Conservation (phyloP, 192 early-diverging fungal species). For the Rhizophagus sp. region DNA sequence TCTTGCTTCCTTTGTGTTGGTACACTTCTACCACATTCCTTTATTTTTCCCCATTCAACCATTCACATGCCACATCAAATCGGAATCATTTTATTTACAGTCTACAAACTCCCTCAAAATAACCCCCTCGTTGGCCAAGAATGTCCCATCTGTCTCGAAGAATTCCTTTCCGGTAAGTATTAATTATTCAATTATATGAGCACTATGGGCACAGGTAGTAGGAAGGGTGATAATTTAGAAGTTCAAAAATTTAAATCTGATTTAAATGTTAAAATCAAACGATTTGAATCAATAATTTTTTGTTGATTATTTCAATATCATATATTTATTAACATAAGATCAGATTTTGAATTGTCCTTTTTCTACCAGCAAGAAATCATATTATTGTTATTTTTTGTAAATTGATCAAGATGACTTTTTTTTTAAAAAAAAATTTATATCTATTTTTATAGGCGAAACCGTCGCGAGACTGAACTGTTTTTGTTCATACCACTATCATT, state of each 20-base stretch:
- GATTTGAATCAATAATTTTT: no score
- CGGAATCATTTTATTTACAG: slow-evolving; percentile 31
- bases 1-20: slow-evolving; percentile 14
- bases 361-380: background rate
- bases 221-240: no score
- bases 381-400: slow-evolving; percentile 12
- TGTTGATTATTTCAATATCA: no score
- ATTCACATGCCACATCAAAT: background rate
- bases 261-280: no score
- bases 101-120: slow-evolving; percentile 59
- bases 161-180: slow-evolving; percentile 70
- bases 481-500: slow-evolving; percentile 85
- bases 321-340: no score
- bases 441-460: slow-evolving; percentile 52
- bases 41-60: background rate
- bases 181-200: background rate
- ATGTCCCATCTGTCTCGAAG: slow-evolving; percentile 95
- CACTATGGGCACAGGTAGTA: no score
- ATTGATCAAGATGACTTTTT: no score
- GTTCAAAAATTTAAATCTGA: no score
- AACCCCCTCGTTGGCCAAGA: slow-evolving; percentile 72
- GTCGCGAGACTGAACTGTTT: slow-evolving; percentile 86
- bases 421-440: background rate
- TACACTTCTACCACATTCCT: background rate
- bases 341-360: no score